phyloP scores from a whole-genome alignment of 140 eudicot genomes.

The Flaveria floridana region DNA sequence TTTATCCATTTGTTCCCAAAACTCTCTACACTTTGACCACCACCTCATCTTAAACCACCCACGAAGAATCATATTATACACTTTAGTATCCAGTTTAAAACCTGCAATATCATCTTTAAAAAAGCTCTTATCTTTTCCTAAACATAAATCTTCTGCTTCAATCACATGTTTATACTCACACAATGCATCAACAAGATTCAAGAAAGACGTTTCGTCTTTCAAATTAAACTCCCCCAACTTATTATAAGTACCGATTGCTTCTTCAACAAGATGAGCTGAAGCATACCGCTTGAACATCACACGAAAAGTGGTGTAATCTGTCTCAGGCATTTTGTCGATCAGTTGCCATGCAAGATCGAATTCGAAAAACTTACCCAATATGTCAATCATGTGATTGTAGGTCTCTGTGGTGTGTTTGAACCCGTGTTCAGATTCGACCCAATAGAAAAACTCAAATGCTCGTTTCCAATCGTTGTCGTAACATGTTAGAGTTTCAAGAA shows the following conservation, averaged over 20 bases:
- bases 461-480: conserved; percentile 78
- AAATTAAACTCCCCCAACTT: conserved; percentile 51
- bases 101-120: conserved; percentile 12
- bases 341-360: conserved; percentile 62
- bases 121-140: conserved; percentile 33
- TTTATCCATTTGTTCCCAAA: conserved; percentile 92
- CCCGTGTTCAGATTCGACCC: conserved; percentile 56
- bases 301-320: conserved; percentile 61
- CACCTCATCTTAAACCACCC: conserved; percentile 84
- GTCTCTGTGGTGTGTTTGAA: conserved; percentile 77
- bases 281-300: conserved; percentile 74
- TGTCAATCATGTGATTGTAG: conserved; percentile 64
- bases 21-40: conserved; percentile 87
- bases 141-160: conserved; percentile 87
- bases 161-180: conserved; percentile 89
- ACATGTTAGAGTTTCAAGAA: conserved; percentile 59
- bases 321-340: conserved; percentile 55
- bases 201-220: conserved; percentile 68
- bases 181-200: conserved; percentile 78
- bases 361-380: conserved; percentile 83
- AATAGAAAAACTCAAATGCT: conserved; percentile 79
- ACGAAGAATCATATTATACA: conserved; percentile 73
- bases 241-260: conserved; percentile 50
- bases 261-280: conserved; percentile 74
- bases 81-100: conserved; percentile 51